phyloP scores from a whole-genome alignment of 768 basidiomycete genomes.

The Mycena haematopus region DNA sequence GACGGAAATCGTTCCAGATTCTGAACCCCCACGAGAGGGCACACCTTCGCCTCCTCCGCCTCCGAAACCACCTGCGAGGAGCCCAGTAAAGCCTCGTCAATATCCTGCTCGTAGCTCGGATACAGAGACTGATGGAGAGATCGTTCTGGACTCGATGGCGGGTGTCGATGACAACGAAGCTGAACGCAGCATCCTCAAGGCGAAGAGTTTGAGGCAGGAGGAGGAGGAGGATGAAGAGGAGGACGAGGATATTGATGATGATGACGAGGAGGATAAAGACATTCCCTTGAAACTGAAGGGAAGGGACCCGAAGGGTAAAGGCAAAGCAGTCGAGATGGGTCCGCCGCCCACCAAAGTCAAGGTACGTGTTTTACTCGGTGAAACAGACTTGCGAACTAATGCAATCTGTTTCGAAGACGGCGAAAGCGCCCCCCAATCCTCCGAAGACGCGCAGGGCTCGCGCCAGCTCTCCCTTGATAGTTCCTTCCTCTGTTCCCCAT shows the following conservation, averaged over 20 bases:
- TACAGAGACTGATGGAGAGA: slow-evolving; percentile 21
- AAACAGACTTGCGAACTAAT: not conserved
- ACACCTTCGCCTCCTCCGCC: slow-evolving; percentile 2
- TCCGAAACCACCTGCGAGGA: slow-evolving; percentile 28
- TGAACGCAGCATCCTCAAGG: slow-evolving; percentile 32
- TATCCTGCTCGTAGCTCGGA: slow-evolving; percentile 6
- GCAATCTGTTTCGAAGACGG: not conserved
- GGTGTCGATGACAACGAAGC: slow-evolving; percentile 25
- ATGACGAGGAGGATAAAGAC: slow-evolving; percentile 42
- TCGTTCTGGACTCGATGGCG: slow-evolving; percentile 15
- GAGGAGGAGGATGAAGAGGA: slow-evolving; percentile 27
- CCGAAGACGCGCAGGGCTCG: slow-evolving; percentile 34
- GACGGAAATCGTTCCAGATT: slow-evolving; percentile 68
- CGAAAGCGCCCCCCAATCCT: slow-evolving; percentile 1
- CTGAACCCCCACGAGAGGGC: slow-evolving; percentile 54
- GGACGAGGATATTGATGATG: slow-evolving; percentile 34
- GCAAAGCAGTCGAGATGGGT: slow-evolving; percentile 23
- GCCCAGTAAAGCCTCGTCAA: slow-evolving; percentile 17
- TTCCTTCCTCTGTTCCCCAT: slow-evolving; percentile 68
- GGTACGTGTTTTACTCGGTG: slow-evolving; percentile 7
- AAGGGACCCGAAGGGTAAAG: slow-evolving; percentile 24
- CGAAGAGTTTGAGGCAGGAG: slow-evolving; percentile 30
- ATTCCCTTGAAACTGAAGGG: slow-evolving; percentile 43
- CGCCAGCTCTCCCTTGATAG: slow-evolving; percentile 38
- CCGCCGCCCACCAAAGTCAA: slow-evolving; percentile 17